Conservation (phyloP, 2,329 filamentous ascomycete species). For the Nannizziopsis barbatae region DNA sequence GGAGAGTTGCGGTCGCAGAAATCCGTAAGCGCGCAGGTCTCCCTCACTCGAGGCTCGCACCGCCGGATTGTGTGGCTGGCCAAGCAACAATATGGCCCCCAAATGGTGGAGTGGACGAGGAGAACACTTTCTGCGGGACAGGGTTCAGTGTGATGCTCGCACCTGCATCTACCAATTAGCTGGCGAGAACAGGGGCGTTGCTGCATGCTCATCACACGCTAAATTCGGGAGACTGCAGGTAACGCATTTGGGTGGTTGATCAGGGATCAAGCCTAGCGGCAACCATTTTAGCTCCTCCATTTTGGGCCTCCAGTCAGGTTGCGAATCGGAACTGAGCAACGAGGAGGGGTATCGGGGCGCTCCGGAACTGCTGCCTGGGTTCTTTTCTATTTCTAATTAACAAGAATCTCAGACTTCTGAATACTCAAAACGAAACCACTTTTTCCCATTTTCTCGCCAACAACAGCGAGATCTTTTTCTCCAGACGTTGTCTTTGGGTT, state of each 20-base stretch:
- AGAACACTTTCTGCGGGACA: background rate
- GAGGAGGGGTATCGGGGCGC: background rate
- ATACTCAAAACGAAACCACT: too few species aligned
- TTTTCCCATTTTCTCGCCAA: too few species aligned
- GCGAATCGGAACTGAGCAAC: background rate
- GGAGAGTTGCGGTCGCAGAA: background rate
- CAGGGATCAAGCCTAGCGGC: slow-evolving; percentile 5
- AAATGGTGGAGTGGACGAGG: background rate
- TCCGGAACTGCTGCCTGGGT: background rate
- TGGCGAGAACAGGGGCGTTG: background rate
- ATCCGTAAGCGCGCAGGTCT: slow-evolving; percentile 6
- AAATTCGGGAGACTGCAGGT: slow-evolving; percentile 28
- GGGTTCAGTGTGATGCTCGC: slow-evolving; percentile 7
- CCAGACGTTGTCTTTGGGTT: too few species aligned
- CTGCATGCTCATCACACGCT: slow-evolving; percentile 13
- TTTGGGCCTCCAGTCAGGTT: background rate
- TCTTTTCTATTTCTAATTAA: too few species aligned
- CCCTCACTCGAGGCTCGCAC: too few species aligned
- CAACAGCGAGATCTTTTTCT: too few species aligned
- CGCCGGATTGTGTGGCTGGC: background rate
- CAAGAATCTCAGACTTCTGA: too few species aligned
- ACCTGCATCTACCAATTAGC: slow-evolving; percentile 5
- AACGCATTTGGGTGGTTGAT: slow-evolving; percentile 1
- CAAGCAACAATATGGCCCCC: background rate
- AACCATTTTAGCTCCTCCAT: slow-evolving; percentile 5